Conservation (phyloP, 1,284 basidiomycete species). For the Pseudozyma flocculosa region DNA sequence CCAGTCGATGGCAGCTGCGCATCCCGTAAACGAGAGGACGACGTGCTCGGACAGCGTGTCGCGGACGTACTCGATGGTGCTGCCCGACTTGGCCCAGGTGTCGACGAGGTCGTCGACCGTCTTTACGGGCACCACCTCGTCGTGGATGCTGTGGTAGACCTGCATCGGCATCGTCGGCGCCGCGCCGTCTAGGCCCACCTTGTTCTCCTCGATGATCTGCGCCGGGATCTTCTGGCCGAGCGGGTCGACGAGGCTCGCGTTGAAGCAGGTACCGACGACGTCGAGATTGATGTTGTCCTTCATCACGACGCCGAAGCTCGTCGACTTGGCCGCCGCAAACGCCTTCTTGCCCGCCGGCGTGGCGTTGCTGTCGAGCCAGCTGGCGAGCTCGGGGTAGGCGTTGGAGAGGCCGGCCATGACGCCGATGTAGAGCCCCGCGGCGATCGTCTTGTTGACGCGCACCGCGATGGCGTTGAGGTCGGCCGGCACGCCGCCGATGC, state of each 20-base stretch:
- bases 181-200: slow-evolving; percentile 13
- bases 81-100: slow-evolving; percentile 20
- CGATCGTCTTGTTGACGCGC: slow-evolving; percentile 24
- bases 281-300: slow-evolving; percentile 4
- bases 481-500: slow-evolving; percentile 45
- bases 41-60: slow-evolving; percentile 24
- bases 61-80: slow-evolving; percentile 31
- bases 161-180: slow-evolving; percentile 30
- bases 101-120: slow-evolving; percentile 29
- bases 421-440: slow-evolving; percentile 39
- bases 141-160: slow-evolving; percentile 44
- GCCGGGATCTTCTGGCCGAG: slow-evolving; percentile 8
- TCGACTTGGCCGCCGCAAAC: slow-evolving; percentile 12
- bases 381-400: slow-evolving; percentile 31
- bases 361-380: slow-evolving; percentile 31
- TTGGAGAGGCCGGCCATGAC: slow-evolving; percentile 42
- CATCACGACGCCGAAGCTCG: slow-evolving; percentile 35
- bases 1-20: slow-evolving; percentile 25
- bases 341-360: slow-evolving; percentile 24
- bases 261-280: slow-evolving; percentile 39
- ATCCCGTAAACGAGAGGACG: slow-evolving; percentile 26
- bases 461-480: slow-evolving; percentile 35
- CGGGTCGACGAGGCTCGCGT: slow-evolving; percentile 6
- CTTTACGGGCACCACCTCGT: slow-evolving; percentile 45
- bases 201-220: slow-evolving; percentile 27